Base-by-base conservation (phyloP, 345 rosid genomes). In the Isatis tinctoria region DNA sequence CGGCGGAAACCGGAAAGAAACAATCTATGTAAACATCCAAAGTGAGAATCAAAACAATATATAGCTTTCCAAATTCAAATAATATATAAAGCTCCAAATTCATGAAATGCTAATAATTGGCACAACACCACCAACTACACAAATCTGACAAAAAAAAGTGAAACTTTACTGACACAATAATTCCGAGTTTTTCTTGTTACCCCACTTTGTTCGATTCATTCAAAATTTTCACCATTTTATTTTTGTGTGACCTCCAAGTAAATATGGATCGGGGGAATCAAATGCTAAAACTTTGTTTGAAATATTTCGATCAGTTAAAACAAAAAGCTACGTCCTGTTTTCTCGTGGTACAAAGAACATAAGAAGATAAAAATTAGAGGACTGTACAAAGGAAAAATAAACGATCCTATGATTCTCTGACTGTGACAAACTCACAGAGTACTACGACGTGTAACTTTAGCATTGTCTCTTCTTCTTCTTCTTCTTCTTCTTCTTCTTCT, bases 391-490 rank as follows among this genome's bases (percentile, higher is more conserved):
- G 70, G n/a, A 52, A 43, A 70, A 56, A 4, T 45, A 54, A 70
- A 3, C 30, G 5, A 39, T 36, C 40, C 56, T 64, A 43, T 45
- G 56, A 44, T 33, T 8, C 10, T 30, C 8, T 35, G 59, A 24
- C 66, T 65, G 72, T 74, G 78, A 74, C 59, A 65, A 68, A 56
- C 40, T 65, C 72, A 74, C 40, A 65, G 48, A 65, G 48, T 56
- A 74, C 59, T 16, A 74, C 4, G 17, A 74, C 72, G 67, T 66
- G 72, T 74, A 58, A 74, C 67, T 47, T 57, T 56, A 65, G 72
- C 78, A 65, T 57, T 10, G 16, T 40, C 47, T 45, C 47, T n/a
- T 59, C 37, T 70, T 20, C 33, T 27, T 32, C 41, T 53, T 49
- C 71, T 30, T 47, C 36, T 13, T 48, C 43, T 26, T 26, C 27